Conservation (phyloP, 345 rosid genomes). For the Leavenworthia alabamica region DNA sequence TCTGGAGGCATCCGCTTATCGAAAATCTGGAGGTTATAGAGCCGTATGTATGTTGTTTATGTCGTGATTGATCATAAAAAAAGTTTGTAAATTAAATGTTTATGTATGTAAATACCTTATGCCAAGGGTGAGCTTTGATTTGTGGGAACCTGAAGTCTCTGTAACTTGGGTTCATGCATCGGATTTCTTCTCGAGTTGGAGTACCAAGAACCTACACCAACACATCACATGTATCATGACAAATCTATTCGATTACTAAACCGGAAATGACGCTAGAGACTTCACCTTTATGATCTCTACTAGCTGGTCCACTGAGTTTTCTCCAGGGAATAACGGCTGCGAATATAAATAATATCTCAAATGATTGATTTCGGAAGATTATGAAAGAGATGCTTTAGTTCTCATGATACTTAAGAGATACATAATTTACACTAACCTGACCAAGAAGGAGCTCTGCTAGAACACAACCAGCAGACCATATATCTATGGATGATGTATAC, state of each 20-base stretch:
- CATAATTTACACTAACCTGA: slow-evolving; percentile 40
- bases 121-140: slow-evolving; percentile 85
- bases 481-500: slow-evolving; percentile 75
- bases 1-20: slow-evolving; percentile 86
- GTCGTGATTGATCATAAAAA: too few relatives aligned
- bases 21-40: slow-evolving; percentile 43
- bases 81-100: neutral
- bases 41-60: neutral
- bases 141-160: slow-evolving; percentile 75
- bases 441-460: slow-evolving; percentile 83
- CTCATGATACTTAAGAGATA: neutral
- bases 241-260: neutral
- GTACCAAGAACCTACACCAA: slow-evolving; percentile 74
- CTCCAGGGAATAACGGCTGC: slow-evolving; percentile 83
- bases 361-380: neutral
- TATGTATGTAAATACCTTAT: slow-evolving; percentile 43
- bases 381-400: neutral
- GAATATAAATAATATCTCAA: neutral
- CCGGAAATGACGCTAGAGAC: neutral
- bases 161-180: slow-evolving; percentile 89
- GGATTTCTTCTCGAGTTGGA: slow-evolving; percentile 85
- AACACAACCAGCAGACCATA: slow-evolving; percentile 93
- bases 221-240: neutral
- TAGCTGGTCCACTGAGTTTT: slow-evolving; percentile 80
- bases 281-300: slow-evolving; percentile 78